Evolutionary conservation across 257 asterid species (phyloP), one percentile per base, ranked within the genome.

Genomic region (Lavandula angustifolia): DNA sequence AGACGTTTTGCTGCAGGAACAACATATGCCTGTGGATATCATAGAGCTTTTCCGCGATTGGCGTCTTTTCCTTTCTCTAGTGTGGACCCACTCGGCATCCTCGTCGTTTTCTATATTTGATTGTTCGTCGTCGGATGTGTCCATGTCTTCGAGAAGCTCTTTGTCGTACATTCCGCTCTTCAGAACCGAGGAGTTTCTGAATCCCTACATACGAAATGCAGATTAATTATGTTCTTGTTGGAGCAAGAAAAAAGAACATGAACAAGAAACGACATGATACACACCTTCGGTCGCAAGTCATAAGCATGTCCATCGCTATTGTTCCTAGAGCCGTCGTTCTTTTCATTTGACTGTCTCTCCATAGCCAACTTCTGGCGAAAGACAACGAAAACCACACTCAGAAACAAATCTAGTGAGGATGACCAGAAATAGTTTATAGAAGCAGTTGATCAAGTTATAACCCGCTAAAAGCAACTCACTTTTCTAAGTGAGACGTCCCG

Each of bases 271-370:
- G 57, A 31, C 22, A 22, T 1, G 48, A 49, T 11, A 52, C 6
- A 38, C 82, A 88, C 97, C 97, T 69, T 81, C 44, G 84, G 88
- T 52, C 99, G 78, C 64, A 89, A 76, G 76, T 80, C 92, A 75
- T 92, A 92, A 16, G 52, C 81, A 70, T 72, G 91, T 27, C 89
- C 84, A 13, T 84, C 89, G 11, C 65, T 65, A 62, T 69, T 76
- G 54, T 64, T 73, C 35, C 34, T 31, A 69, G 40, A 27, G 74
- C 35, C 76, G 49, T 58, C 41, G 60, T 55, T 67, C 58, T 67
- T 80, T 72, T 72, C 89, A 66, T 62, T 80, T 18, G 85, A 31
- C n/a, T 54, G 81, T 66, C 80, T 79, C 74, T 70, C 79, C 74
- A 76, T 10, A 44, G 86, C 85, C 77, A 81, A 56, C 72, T 73